Evolutionary conservation across 83 land plant genomes (phyloP), one percentile per base, ranked within the genome.

Genomic region (Thuja plicata): DNA sequence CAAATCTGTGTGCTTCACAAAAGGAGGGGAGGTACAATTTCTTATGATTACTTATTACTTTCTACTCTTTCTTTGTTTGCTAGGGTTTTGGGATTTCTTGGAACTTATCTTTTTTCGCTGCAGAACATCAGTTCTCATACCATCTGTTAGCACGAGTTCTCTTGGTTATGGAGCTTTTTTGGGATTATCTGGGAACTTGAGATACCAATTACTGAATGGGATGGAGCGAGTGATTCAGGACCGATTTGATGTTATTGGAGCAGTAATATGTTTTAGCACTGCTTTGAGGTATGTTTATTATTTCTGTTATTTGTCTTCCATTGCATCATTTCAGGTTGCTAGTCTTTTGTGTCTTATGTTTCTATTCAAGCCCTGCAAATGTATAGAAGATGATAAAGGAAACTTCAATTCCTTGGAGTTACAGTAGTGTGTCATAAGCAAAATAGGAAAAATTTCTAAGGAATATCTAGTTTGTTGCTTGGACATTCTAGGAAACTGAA

Each of bases 141-240:
- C 98, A 50, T 82, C 94, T 82, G 89, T 96, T 81, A 93, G 93
- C 74, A 92, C 93, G 11, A 94, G 94, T 93, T 92, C 99, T 46
- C 93, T 96, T 74, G 94, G 96, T 62, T 95, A 96, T 92, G 99
- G 98, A 19, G 98, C 98, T 17, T 95, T 96, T 87, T 90, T 97
- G 85, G 98, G 99, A 40, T 91, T 96, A 17, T 94, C 95, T 81
- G 96, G 97, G 62, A 97, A 97, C 83, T 80, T 96, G 48, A 90
- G 99, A 38, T 96, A 97, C 89, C 99, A 97, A 88, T 88, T 95
- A 2, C 87, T 97, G 45, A 94, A 92, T 91, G 99, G 99, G 83
- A 81, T 94, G 38, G 99, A 97, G 54, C 91, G 94, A 89, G 92
- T 93, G 15, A 90, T 96, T 94, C 88, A 92, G 84, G 90, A 93